These are phyloP conservation scores for Rhizophagus sp. DNA, from an alignment of 192 early-diverging fungal species.

Conservation along the genomic window DNA sequence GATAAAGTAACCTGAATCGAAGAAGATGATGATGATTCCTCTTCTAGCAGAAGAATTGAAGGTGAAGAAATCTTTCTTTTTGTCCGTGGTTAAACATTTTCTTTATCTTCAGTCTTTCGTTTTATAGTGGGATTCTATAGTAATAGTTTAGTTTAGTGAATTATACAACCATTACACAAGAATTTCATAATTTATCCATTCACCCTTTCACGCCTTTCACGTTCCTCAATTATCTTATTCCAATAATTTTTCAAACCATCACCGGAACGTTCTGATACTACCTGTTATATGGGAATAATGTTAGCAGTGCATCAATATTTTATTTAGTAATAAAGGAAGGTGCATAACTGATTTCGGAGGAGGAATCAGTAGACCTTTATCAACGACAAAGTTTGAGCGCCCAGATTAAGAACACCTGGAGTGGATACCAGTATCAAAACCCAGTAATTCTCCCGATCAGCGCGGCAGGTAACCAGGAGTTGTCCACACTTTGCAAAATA, in stretches of 20 bases:
- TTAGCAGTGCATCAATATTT: neutral
- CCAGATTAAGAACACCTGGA: neutral
- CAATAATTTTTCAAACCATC: neutral
- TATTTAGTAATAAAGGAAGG: neutral
- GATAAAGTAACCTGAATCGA: neutral
- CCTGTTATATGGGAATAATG: neutral
- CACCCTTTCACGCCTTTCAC: neutral
- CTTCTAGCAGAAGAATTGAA: no score
- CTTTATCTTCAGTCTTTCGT: neutral
- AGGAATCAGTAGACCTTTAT: neutral
- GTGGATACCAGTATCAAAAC: neutral
- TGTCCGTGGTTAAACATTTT: neutral
- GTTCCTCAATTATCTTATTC: neutral
- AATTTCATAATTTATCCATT: constrained; percentile 1
- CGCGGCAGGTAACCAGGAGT: neutral
- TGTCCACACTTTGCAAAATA: neutral
- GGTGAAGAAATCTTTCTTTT: neutral
- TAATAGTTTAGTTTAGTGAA: neutral
- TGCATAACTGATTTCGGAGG: no score
- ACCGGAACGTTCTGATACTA: neutral
- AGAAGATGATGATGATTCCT: no score
- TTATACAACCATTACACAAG: constrained; percentile 2
- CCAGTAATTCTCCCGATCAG: constrained; percentile 6
- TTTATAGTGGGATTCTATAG: neutral
- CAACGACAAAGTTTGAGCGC: neutral